Conservation (phyloP, 495 filamentous ascomycete species). For the Massariosphaeria phaeospora region DNA sequence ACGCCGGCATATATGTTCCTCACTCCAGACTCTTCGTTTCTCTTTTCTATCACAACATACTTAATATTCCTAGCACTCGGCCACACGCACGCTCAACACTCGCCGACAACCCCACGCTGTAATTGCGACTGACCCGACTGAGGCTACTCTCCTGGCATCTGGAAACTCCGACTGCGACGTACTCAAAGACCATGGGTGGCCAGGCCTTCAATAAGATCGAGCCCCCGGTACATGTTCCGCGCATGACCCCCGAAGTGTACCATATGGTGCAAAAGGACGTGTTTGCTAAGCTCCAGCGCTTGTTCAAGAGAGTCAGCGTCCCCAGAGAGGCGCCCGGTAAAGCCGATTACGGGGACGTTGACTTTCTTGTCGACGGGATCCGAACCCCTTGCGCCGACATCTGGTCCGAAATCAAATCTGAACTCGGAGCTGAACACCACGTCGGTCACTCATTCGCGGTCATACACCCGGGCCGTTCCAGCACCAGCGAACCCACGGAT, state of each 20-base stretch:
- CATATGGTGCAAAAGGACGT: not conserved
- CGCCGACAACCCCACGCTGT: no score
- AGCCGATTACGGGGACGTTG: constrained; percentile 38
- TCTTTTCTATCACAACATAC: no score
- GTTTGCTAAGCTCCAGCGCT: not conserved
- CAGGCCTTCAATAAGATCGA: constrained; percentile 34
- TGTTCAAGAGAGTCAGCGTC: constrained; percentile 18
- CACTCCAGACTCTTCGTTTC: no score
- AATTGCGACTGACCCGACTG: no score
- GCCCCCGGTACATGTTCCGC: constrained; percentile 28
- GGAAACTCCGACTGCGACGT: no score
- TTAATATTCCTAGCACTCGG: no score
- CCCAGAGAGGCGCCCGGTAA: constrained; percentile 37
- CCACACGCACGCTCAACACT: no score
- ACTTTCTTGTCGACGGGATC: constrained; percentile 39
- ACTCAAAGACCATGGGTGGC: constrained; percentile 38
- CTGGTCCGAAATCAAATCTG: not conserved
- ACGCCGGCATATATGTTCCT: no score
- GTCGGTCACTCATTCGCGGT: constrained; percentile 22
- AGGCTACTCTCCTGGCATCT: not conserved
- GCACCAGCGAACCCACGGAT: no score
- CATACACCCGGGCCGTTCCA: no score
- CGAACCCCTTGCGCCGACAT: not conserved
- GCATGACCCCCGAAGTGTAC: constrained; percentile 33
- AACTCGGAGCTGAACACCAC: constrained; percentile 12